phyloP scores from a whole-genome alignment of 2,329 filamentous ascomycete species.

The Aspergillus brunneoviolaceus region DNA sequence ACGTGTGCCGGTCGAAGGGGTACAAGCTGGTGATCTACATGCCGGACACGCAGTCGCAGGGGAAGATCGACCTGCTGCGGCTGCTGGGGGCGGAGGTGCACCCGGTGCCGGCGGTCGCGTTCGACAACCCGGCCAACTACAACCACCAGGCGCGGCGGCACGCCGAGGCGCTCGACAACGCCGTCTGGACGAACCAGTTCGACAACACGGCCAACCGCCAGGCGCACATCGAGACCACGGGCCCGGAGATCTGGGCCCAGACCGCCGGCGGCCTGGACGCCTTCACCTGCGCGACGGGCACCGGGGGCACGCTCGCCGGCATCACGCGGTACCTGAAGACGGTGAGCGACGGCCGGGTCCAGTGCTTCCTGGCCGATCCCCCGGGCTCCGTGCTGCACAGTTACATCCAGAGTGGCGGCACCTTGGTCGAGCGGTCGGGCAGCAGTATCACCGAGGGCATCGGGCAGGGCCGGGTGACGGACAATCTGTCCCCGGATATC shows the following conservation, averaged over 20 bases:
- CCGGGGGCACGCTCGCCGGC: constrained; percentile 86
- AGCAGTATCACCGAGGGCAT: constrained; percentile 97
- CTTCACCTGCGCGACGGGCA: constrained; percentile 94
- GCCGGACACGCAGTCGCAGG: constrained; percentile 97
- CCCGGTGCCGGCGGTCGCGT: constrained; percentile 91
- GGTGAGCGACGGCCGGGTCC: constrained; percentile 71
- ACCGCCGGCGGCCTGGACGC: constrained; percentile 83
- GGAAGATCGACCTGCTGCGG: constrained; percentile 90
- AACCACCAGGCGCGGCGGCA: constrained; percentile 93
- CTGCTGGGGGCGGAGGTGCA: constrained; percentile 92
- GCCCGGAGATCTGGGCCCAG: constrained; percentile 95
- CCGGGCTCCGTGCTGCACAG: constrained; percentile 91
- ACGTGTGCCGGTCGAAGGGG: constrained; percentile 87
- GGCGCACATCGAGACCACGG: constrained; percentile 94
- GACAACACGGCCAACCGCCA: constrained; percentile 92
- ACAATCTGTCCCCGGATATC: constrained; percentile 85
- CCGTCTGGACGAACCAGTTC: constrained; percentile 99
- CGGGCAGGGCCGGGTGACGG: constrained; percentile 93
- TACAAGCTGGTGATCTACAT: constrained; percentile 99
- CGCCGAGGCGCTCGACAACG: constrained; percentile 80
- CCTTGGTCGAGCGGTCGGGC: constrained; percentile 75
- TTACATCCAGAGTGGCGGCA: constrained; percentile 83
- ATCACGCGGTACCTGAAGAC: constrained; percentile 87
- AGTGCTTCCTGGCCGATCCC: constrained; percentile 88
- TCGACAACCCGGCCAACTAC: constrained; percentile 94